Conservation (phyloP, 106 monocot species). For the Phalaenopsis equestris region DNA sequence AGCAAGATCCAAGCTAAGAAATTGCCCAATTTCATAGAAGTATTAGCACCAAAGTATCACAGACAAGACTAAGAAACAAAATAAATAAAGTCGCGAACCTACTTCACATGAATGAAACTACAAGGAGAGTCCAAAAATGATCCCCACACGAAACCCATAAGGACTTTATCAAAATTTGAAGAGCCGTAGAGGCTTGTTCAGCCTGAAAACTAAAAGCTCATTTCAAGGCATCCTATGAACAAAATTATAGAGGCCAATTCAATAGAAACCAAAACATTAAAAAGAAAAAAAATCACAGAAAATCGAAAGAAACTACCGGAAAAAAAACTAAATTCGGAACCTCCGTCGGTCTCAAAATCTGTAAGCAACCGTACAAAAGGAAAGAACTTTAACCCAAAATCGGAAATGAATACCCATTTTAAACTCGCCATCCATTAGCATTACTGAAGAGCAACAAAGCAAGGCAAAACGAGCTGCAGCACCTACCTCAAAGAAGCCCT, state of each 20-base stretch:
- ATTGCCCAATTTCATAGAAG: neutral
- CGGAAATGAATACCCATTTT: neutral
- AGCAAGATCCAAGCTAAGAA: neutral
- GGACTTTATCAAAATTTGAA: neutral
- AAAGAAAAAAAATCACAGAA: neutral
- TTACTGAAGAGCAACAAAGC: neutral
- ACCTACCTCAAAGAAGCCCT: conserved; percentile 1
- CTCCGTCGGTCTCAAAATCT: neutral
- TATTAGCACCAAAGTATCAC: neutral
- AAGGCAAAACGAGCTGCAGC: neutral
- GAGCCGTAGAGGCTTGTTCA: neutral
- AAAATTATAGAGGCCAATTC: neutral
- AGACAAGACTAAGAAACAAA: neutral
- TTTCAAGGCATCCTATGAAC: neutral
- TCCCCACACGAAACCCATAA: neutral
- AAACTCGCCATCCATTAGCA: neutral
- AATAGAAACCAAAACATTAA: neutral
- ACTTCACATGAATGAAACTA: neutral
- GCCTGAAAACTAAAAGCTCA: neutral
- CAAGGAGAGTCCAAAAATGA: neutral
- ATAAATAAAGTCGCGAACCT: neutral
- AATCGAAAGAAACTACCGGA: neutral
- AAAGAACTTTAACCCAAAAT: neutral
- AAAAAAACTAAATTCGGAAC: neutral
- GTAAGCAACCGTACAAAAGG: neutral